These are phyloP conservation scores for Rhizopogon salebrosus DNA, from an alignment of 768 basidiomycete genomes.

Conservation along the genomic window DNA sequence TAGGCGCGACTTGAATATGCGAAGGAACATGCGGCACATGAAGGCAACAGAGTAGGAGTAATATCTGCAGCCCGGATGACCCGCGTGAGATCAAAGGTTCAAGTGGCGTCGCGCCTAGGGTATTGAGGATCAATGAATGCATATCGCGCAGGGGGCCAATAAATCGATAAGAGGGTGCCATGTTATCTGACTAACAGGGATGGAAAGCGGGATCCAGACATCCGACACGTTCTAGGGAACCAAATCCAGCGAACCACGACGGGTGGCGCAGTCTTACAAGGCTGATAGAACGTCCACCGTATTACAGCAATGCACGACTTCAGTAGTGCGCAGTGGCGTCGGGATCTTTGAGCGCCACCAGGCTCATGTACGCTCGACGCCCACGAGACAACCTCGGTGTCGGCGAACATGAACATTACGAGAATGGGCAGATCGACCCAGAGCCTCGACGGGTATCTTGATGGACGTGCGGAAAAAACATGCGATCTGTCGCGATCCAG, in stretches of 20 bases:
- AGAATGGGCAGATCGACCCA: neutral
- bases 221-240: too few species aligned
- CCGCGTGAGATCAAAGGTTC: neutral
- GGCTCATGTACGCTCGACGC: constrained; percentile 4
- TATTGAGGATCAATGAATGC: neutral
- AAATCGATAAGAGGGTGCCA: too few species aligned
- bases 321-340: neutral
- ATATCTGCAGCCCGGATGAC: neutral
- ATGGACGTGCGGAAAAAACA: neutral
- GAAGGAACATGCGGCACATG: neutral
- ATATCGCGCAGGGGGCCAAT: neutral
- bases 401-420: constrained; percentile 2
- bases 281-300: neutral
- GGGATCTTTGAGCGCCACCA: constrained; percentile 1
- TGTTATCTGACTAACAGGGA: too few species aligned
- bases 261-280: neutral
- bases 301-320: neutral
- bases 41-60: neutral
- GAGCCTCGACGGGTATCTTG: neutral
- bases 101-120: neutral
- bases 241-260: too few species aligned
- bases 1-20: too few species aligned
- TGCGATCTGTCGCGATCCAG: neutral
- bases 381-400: constrained; percentile 2
- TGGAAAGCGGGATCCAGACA: too few species aligned